A percentile compares a stretch with the other conserved stretches of the same genome.
phyloP scores from a whole-genome alignment of 805 yeast species.

The Metschnikowia baotianmanensis region DNA sequence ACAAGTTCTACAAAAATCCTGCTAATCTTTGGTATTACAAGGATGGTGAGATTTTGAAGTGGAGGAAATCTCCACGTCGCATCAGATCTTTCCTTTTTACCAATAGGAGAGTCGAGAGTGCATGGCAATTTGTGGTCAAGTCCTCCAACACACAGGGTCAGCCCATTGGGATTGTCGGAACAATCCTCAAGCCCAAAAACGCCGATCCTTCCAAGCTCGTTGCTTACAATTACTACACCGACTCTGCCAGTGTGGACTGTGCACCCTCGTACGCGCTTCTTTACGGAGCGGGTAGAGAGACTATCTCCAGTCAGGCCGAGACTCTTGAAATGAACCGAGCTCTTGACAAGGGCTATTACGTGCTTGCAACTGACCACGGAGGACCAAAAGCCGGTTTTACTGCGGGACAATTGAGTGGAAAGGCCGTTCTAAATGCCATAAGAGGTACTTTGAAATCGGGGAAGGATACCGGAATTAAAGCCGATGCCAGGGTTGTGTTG shows the following conservation, averaged over 20 bases:
- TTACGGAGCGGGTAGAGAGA: too few species aligned
- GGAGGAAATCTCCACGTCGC: slow-evolving; percentile 6
- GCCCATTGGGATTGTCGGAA: slow-evolving; percentile 21
- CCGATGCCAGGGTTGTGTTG: slow-evolving; percentile 21
- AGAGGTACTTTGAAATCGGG: too few species aligned
- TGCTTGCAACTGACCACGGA: slow-evolving; percentile 35
- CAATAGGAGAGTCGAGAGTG: slow-evolving; percentile 1
- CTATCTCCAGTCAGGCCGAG: slow-evolving; percentile 18
- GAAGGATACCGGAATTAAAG: slow-evolving; percentile 19
- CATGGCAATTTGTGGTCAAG: slow-evolving; percentile 24
- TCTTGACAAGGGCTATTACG: too few species aligned
- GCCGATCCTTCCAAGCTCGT: slow-evolving; percentile 23
- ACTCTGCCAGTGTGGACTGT: slow-evolving; percentile 20
- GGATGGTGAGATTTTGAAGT: slow-evolving; percentile 10
- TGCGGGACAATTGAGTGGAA: slow-evolving; percentile 32
- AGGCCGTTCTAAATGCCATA: slow-evolving; percentile 29
- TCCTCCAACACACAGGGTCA: slow-evolving; percentile 20
- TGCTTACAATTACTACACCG: too few species aligned
- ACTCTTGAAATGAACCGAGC: slow-evolving; percentile 12
- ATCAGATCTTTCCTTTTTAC: slow-evolving; percentile 8
- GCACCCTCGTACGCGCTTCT: slow-evolving; percentile 21
- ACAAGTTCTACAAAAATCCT: slow-evolving; percentile 5
- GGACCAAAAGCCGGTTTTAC: slow-evolving; percentile 33
- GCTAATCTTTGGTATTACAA: slow-evolving; percentile 3
- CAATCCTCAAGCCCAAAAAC: slow-evolving; percentile 22